These are phyloP conservation scores for Thalia dealbata DNA, from an alignment of 176 grass and related monocot species.

Conservation along the genomic window DNA sequence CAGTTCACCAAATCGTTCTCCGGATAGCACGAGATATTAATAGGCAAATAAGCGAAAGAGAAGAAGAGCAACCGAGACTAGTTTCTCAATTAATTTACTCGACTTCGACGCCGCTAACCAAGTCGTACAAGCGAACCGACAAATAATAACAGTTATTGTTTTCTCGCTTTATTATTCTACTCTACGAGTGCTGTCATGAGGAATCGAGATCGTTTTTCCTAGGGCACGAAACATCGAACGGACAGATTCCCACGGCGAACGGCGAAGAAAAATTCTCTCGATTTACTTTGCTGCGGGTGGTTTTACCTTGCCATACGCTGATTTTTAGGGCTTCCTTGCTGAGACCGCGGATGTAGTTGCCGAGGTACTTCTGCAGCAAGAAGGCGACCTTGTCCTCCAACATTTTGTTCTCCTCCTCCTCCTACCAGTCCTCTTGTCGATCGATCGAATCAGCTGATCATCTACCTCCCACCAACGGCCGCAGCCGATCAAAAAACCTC, in stretches of 20 bases:
- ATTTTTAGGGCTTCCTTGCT: slow-evolving; percentile 98
- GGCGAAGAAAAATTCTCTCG: too few relatives aligned
- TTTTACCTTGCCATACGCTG: slow-evolving; percentile 87
- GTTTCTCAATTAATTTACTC: too few relatives aligned
- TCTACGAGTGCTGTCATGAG: too few relatives aligned
- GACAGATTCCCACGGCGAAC: too few relatives aligned
- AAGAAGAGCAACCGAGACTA: not conserved
- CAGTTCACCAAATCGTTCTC: not conserved
- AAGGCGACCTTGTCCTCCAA: slow-evolving; percentile 93
- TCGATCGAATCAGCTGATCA: not conserved
- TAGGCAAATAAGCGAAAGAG: not conserved
- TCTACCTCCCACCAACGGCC: not conserved
- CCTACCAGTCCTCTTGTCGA: not conserved
- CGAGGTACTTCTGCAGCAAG: slow-evolving; percentile 92
- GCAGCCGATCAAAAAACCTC: not conserved
- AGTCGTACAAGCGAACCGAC: too few relatives aligned
- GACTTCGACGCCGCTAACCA: too few relatives aligned
- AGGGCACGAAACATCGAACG: too few relatives aligned
- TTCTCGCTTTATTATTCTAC: too few relatives aligned
- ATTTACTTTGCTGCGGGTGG: too few relatives aligned
- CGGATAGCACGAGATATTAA: not conserved
- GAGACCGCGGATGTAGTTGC: slow-evolving; percentile 86
- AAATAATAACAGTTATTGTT: too few relatives aligned
- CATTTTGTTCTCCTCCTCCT: slow-evolving; percentile 32
- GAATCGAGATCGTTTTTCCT: too few relatives aligned